Percentiles rank a stretch among this genome's conserved stretches.
phyloP scores from a whole-genome alignment of 805 yeast genomes.

The Zygosaccharomyces bailii region DNA sequence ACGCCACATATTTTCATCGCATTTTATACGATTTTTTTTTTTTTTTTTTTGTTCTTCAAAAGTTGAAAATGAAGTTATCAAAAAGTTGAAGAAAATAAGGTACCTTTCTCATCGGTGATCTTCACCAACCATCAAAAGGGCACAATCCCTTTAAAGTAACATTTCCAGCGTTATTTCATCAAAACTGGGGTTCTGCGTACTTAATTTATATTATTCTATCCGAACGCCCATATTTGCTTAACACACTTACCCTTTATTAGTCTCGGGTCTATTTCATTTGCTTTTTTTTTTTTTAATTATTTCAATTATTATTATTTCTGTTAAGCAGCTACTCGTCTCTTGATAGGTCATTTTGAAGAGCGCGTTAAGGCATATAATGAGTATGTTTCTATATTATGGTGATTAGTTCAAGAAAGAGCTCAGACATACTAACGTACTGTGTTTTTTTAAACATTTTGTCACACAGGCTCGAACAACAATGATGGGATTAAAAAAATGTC shows the following conservation, averaged over 20 bases:
- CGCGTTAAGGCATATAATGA: conserved; percentile 7
- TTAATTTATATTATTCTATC: no score
- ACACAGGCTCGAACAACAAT: conserved; percentile 17
- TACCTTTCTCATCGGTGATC: neutral
- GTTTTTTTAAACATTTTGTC: neutral
- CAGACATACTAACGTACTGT: conserved; percentile 4
- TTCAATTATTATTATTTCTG: conserved; percentile 1
- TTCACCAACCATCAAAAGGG: neutral
- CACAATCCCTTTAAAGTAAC: neutral
- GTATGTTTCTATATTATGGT: conserved; percentile 3
- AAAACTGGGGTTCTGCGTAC: neutral
- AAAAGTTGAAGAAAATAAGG: neutral
- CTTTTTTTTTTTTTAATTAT: neutral
- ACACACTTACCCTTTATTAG: neutral
- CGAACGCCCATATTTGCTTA: no score
- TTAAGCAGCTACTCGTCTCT: neutral
- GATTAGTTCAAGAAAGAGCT: neutral
- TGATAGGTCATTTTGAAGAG: conserved; percentile 5
- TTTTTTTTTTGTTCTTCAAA: neutral
- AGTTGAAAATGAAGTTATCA: neutral
- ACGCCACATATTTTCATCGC: neutral
- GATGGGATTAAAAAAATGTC: conserved; percentile 43
- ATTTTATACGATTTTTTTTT: neutral
- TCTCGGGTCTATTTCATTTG: conserved; percentile 1
- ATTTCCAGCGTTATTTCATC: neutral